These are phyloP conservation scores for Amphicarpaea edgeworthii DNA, from an alignment of 306 rosid species.

Conservation along the genomic window DNA sequence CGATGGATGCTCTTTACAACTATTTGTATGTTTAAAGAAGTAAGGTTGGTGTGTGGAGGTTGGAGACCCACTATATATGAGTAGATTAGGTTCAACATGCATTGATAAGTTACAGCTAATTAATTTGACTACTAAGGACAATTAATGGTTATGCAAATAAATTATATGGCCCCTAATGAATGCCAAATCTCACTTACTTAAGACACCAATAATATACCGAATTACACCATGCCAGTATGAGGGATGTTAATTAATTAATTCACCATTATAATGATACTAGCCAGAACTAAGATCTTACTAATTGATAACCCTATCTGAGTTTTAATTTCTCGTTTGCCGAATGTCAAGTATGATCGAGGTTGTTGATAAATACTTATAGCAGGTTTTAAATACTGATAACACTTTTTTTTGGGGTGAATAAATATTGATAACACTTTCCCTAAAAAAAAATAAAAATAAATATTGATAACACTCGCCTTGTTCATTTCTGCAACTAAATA, in stretches of 20 bases:
- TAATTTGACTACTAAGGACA: background rate
- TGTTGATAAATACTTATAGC: too few relatives aligned
- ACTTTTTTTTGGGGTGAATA: too few relatives aligned
- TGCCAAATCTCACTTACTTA: slow-evolving; percentile 8
- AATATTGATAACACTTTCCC: too few relatives aligned
- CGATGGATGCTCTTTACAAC: slow-evolving; percentile 23
- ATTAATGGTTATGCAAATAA: slow-evolving; percentile 4
- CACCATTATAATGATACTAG: background rate
- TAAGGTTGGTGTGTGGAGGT: slow-evolving; percentile 39
- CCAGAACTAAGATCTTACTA: background rate
- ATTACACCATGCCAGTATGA: background rate
- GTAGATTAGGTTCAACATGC: background rate
- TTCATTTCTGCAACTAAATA: background rate
- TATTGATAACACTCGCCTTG: background rate
- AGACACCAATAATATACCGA: slow-evolving; percentile 4
- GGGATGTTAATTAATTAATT: too few relatives aligned
- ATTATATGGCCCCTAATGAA: background rate
- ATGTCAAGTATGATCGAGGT: too few relatives aligned
- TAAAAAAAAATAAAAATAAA: too few relatives aligned
- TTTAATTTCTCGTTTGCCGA: background rate
- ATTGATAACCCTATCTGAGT: background rate
- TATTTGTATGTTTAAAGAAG: slow-evolving; percentile 26
- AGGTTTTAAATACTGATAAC: too few relatives aligned
- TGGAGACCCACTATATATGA: slow-evolving; percentile 34
- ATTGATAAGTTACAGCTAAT: background rate